Evolutionary conservation across 2,329 filamentous ascomycete genomes (phyloP).

Genomic region (Nothopassalora personata): DNA sequence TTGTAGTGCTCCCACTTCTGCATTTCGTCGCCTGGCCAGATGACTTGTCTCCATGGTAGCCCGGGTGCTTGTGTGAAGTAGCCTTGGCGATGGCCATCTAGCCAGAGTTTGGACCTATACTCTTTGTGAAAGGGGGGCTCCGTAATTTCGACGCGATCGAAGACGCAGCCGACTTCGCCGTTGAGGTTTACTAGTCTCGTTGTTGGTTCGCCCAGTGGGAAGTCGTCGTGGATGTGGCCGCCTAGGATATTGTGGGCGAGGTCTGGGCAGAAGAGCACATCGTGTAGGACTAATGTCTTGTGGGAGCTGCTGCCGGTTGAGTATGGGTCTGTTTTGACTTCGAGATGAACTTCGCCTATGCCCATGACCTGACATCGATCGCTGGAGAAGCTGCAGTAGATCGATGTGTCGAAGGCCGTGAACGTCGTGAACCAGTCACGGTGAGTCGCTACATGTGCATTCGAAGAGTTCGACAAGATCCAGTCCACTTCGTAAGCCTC

Average conservation of each 20-base stretch:
- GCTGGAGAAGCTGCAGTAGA: not conserved
- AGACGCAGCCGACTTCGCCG: not conserved
- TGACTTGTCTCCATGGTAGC: not conserved
- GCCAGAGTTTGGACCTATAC: not conserved
- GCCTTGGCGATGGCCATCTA: not conserved
- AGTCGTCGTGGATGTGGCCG: not conserved
- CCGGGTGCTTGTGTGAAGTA: not conserved
- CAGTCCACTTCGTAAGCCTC: conserved; percentile 11
- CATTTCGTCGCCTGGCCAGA: not conserved
- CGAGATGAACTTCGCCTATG: not conserved
- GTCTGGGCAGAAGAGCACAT: conserved; percentile 11
- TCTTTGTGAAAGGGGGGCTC: not conserved
- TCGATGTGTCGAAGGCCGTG: not conserved
- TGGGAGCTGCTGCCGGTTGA: not conserved
- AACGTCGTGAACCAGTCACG: conserved; percentile 14
- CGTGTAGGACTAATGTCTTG: not conserved
- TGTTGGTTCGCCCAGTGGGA: not conserved
- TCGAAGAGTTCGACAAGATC: conserved; percentile 8
- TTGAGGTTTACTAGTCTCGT: not conserved
- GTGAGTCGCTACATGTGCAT: conserved; percentile 14
- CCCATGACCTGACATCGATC: not conserved
- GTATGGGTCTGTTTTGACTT: not conserved
- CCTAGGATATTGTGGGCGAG: conserved; percentile 5
- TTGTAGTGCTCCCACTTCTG: not conserved
- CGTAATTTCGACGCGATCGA: not conserved